Evolutionary conservation across 805 yeast species (phyloP).

Genomic region (Saccharomyces cerevisiae): DNA sequence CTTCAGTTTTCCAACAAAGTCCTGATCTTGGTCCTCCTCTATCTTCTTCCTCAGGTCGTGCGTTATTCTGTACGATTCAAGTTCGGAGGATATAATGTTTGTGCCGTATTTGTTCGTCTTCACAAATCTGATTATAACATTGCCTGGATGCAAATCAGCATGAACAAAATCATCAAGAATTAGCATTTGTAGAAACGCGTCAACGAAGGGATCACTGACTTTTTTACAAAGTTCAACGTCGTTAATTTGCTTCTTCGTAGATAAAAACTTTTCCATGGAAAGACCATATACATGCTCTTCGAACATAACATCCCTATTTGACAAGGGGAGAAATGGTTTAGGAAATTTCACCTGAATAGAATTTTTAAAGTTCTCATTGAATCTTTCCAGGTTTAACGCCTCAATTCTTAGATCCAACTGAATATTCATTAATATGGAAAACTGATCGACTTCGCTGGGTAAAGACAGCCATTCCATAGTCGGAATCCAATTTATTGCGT

Average conservation of each 20-base stretch:
- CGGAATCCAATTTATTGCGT: slow-evolving; percentile 61
- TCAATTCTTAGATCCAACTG: slow-evolving; percentile 90
- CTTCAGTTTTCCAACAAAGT: slow-evolving; percentile 37
- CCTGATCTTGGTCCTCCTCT: slow-evolving; percentile 9
- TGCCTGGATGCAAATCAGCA: slow-evolving; percentile 96
- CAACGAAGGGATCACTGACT: slow-evolving; percentile 74
- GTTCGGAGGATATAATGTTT: slow-evolving; percentile 22
- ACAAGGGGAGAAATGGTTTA: slow-evolving; percentile 38
- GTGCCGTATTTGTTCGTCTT: slow-evolving; percentile 35
- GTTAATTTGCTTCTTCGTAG: slow-evolving; percentile 31
- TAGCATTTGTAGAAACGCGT: slow-evolving; percentile 88
- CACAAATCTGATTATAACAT: slow-evolving; percentile 69
- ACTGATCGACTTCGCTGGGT: slow-evolving; percentile 90
- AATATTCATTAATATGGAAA: slow-evolving; percentile 72
- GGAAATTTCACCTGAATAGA: slow-evolving; percentile 69
- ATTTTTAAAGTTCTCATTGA: slow-evolving; percentile 57
- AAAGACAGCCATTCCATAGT: slow-evolving; percentile 96
- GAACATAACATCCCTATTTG: slow-evolving; percentile 66
- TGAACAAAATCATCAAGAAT: slow-evolving; percentile 90
- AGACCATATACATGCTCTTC: slow-evolving; percentile 82
- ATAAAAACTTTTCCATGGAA: slow-evolving; percentile 65
- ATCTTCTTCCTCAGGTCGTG: slow-evolving; percentile 11
- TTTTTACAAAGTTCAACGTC: slow-evolving; percentile 47
- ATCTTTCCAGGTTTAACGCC: slow-evolving; percentile 66
- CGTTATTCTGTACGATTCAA: slow-evolving; percentile 16